Evolutionary conservation across 1,139 yeast species (phyloP), one percentile per base, ranked within the genome.

Genomic region (Ogataea hybrid): DNA sequence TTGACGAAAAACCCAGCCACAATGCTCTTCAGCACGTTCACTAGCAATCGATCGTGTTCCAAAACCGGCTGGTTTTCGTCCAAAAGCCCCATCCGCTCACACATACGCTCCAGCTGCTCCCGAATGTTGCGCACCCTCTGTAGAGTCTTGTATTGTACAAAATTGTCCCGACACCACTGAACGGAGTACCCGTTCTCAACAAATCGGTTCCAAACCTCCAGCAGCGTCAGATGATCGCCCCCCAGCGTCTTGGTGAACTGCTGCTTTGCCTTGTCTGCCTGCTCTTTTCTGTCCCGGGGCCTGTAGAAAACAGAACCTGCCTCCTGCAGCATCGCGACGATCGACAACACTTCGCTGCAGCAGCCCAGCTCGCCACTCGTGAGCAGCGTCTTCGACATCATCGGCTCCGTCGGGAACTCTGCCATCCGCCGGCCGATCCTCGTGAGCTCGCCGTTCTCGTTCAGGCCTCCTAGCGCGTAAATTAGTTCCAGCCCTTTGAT

Each of bases 361-460:
- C 90, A 87, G 0, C 75, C 71, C 42, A 70, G 74, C 46, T 72
- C 71, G 3, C 74, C 73, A 46, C 94, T 80, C 1, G 82, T 73
- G 2, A 90, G 61, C 21, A 92, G 63, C 2, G 86, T 76, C 60
- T 84, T 86, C 10, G 96, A 83, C 52, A 87, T 73, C 81, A 85
- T 85, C 3, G 97, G 97, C 54, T 87, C 95, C 6, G 90, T 75
- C 0, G 98, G 98, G 52, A 92, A 87, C 55, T 86, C 95, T 2
- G 95, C 86, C 96, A 92, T 87, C 48, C 79, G 77, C 28, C 87
- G 69, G 0, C 98, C 98, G 1, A 81, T 60, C 44, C 78, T 75
- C 0, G 98, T 92, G 25, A 94, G 69, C 47, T 76, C 75, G 1
- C 96, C 97, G 42, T 73, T 69, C n/a, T 84, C 79, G 52, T 84